These are phyloP conservation scores for Schizothecium vesticola DNA, from an alignment of 495 filamentous ascomycete genomes.

Conservation along the genomic window DNA sequence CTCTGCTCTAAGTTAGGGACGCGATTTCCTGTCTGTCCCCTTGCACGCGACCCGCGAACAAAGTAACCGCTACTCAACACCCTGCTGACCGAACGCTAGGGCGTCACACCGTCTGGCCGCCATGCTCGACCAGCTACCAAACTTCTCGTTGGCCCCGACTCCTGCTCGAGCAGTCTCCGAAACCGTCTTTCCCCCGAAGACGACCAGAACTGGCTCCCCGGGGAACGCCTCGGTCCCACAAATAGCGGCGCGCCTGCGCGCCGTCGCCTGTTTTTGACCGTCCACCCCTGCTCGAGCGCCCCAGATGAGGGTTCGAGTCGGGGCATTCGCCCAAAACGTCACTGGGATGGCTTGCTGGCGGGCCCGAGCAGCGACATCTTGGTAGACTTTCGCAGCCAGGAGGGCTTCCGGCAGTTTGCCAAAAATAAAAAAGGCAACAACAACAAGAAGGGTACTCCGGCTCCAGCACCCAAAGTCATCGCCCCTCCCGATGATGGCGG, in stretches of 20 bases:
- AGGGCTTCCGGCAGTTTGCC: slow-evolving; percentile 41
- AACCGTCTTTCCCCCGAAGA: slow-evolving; percentile 2
- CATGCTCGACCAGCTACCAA: neutral
- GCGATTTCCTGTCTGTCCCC: neutral
- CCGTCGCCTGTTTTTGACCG: neutral
- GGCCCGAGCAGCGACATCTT: slow-evolving; percentile 30
- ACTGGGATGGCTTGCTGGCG: slow-evolving; percentile 18
- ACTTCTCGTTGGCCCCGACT: slow-evolving; percentile 15
- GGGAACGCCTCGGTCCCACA: slow-evolving; percentile 14
- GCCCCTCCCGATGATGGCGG: slow-evolving; percentile 16
- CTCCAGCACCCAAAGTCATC: slow-evolving; percentile 4
- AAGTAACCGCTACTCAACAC: neutral
- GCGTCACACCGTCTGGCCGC: neutral
- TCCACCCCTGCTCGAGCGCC: neutral
- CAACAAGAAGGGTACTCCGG: slow-evolving; percentile 27
- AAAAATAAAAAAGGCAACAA: slow-evolving; percentile 30
- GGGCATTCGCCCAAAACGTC: slow-evolving; percentile 3
- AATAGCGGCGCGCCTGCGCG: slow-evolving; percentile 19
- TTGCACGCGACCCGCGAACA: neutral
- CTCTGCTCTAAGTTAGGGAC: neutral
- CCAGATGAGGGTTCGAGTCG: neutral
- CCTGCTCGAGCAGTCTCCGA: slow-evolving; percentile 15
- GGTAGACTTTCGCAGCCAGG: slow-evolving; percentile 42
- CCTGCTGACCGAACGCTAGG: slow-evolving; percentile 13
- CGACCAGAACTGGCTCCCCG: slow-evolving; percentile 5